phyloP scores from a whole-genome alignment of 2,329 filamentous ascomycete genomes.

The Chalara sp. region DNA sequence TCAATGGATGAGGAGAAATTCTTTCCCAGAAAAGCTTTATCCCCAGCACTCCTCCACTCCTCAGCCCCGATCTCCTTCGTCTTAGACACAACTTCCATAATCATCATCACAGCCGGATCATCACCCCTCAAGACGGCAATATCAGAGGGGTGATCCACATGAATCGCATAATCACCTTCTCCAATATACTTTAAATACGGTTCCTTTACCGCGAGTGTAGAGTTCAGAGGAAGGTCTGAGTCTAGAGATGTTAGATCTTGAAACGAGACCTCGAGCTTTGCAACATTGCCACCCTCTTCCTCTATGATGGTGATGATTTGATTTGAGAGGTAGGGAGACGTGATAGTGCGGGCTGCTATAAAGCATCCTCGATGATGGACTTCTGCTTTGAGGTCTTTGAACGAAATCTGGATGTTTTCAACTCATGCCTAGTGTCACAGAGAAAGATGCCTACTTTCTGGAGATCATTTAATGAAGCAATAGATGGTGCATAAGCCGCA shows the following conservation, averaged over 20 bases:
- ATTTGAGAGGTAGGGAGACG: constrained; percentile 7
- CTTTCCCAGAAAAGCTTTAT: constrained; percentile 11
- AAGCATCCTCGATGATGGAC: constrained; percentile 13
- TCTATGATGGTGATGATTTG: constrained; percentile 10
- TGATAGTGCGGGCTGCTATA: constrained; percentile 13
- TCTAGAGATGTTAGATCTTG: constrained; percentile 3
- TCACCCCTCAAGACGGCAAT: constrained; percentile 15
- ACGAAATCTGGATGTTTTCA: constrained; percentile 8
- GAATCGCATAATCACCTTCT: constrained; percentile 8
- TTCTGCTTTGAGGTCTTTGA: constrained; percentile 12
- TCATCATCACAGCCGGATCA: constrained; percentile 13
- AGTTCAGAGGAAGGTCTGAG: constrained; percentile 10
- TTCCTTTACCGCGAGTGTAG: constrained; percentile 5
- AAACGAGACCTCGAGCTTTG: constrained; percentile 7
- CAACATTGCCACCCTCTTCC: constrained; percentile 7
- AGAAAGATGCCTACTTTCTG: background rate
- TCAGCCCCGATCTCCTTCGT: constrained; percentile 7
- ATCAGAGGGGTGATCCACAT: constrained; percentile 15
- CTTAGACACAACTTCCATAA: constrained; percentile 12
- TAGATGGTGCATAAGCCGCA: background rate
- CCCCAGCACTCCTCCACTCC: constrained; percentile 12
- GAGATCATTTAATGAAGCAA: background rate
- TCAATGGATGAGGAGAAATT: constrained; percentile 11
- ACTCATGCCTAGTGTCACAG: background rate
- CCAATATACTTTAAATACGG: constrained; percentile 10